These are phyloP conservation scores for Plasmodium cynomolgi DNA, from an alignment of 169 alveolate genomes.

Conservation along the genomic window DNA sequence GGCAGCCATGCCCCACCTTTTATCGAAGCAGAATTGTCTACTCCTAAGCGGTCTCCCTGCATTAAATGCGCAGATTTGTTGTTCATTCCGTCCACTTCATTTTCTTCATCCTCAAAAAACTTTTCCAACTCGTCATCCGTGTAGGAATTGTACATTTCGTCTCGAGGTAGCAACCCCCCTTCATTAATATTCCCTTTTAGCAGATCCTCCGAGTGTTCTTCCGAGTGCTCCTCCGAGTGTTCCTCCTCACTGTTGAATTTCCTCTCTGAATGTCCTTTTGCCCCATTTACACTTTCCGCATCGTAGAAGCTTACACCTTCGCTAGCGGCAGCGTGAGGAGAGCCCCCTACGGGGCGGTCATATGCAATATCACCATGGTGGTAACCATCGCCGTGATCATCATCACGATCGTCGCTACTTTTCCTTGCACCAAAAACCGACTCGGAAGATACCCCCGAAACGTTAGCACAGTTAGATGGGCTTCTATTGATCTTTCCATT, in stretches of 20 bases:
- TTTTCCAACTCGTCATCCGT: constrained; percentile 61
- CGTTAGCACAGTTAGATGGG: neutral
- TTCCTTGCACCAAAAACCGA: constrained; percentile 10
- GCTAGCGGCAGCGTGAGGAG: neutral
- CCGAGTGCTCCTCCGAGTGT: neutral
- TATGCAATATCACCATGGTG: neutral
- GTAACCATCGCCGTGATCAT: neutral
- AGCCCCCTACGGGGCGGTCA: neutral
- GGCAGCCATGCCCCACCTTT: neutral
- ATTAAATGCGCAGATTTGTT: neutral
- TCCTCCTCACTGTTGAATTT: neutral
- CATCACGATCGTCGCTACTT: neutral
- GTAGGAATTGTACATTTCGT: constrained; percentile 36
- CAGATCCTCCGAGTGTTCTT: neutral
- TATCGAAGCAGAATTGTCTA: neutral
- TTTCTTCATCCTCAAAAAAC: constrained; percentile 55
- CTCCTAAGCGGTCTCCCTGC: neutral
- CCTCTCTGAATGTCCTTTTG: constrained; percentile 2
- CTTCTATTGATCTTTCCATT: constrained; percentile 21
- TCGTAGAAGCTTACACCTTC: constrained; percentile 53
- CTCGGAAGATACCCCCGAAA: neutral
- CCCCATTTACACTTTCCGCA: constrained; percentile 28
- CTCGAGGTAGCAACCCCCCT: neutral
- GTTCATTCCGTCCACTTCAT: neutral
- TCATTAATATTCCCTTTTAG: neutral